Percentiles rank a stretch among this genome's conserved stretches.
These are phyloP conservation scores for Somion occarium DNA, from an alignment of 1,284 basidiomycete species.

Conservation along the genomic window DNA sequence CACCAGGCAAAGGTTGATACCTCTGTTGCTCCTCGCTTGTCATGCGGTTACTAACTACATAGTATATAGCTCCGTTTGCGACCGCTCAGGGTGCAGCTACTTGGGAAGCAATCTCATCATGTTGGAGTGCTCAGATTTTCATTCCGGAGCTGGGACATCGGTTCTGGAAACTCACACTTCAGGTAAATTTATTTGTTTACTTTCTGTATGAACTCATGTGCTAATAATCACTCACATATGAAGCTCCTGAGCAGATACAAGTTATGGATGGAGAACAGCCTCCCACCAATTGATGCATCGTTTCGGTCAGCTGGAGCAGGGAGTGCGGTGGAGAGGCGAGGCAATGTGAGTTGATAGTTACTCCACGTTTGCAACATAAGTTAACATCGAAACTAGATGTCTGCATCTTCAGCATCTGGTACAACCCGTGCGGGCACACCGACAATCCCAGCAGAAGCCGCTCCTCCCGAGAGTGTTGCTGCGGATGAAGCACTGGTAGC, in stretches of 20 bases:
- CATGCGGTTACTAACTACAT: neutral
- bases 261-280: constrained; percentile 60
- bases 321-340: constrained; percentile 27
- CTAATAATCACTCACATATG: neutral
- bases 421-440: constrained; percentile 49
- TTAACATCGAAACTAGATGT: neutral
- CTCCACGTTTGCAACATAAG: neutral
- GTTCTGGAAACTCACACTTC: constrained; percentile 87
- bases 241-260: constrained; percentile 78
- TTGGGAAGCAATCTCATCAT: constrained; percentile 69
- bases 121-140: constrained; percentile 84
- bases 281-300: constrained; percentile 35
- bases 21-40: constrained; percentile 3
- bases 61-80: constrained; percentile 37
- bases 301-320: neutral
- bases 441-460: constrained; percentile 38
- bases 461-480: constrained; percentile 47
- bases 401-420: constrained; percentile 9
- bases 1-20: constrained; percentile 37
- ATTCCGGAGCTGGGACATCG: constrained; percentile 76
- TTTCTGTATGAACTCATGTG: neutral
- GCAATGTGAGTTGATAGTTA: constrained; percentile 28
- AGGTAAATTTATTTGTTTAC: constrained; percentile 42
- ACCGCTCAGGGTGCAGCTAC: constrained; percentile 64
- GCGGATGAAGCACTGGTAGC: constrained; percentile 58